A percentile compares a stretch with the other conserved stretches of the same genome.
Conservation (phyloP, 2,329 filamentous ascomycete genomes). For the Fusarium kyushuense region DNA sequence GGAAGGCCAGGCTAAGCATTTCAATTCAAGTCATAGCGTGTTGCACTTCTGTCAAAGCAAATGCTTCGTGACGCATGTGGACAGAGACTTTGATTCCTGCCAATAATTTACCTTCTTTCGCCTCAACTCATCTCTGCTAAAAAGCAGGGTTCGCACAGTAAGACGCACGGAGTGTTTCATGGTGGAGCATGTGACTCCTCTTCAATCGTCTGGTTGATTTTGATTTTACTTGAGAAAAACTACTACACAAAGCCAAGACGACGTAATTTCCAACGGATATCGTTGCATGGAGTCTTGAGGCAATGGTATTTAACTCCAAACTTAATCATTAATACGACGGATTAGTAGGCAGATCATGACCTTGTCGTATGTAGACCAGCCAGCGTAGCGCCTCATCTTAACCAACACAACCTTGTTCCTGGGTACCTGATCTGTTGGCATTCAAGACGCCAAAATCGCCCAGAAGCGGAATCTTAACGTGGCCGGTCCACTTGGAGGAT, state of each 20-base stretch:
- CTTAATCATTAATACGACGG: conserved; percentile 9
- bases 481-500: background rate
- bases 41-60: background rate
- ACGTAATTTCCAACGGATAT: background rate
- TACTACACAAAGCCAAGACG: background rate
- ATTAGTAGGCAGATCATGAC: conserved; percentile 19
- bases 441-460: conserved; percentile 12
- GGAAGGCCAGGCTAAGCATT: background rate
- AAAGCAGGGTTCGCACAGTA: conserved; percentile 42
- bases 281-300: background rate
- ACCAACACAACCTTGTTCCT: conserved; percentile 43
- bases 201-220: conserved; percentile 12
- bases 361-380: background rate
- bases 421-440: conserved; percentile 36
- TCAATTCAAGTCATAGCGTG: background rate
- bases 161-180: conserved; percentile 35
- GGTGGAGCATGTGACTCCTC: conserved; percentile 37
- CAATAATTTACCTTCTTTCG: conserved; percentile 33
- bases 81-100: conserved; percentile 33
- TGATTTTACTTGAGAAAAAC: conserved; percentile 29
- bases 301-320: background rate
- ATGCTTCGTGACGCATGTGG: conserved; percentile 41
- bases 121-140: conserved; percentile 25
- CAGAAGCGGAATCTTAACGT: conserved; percentile 13
- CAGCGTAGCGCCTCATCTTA: conserved; percentile 43